These are phyloP conservation scores for Arachis stenosperma DNA, from an alignment of 306 rosid genomes.

Conservation along the genomic window DNA sequence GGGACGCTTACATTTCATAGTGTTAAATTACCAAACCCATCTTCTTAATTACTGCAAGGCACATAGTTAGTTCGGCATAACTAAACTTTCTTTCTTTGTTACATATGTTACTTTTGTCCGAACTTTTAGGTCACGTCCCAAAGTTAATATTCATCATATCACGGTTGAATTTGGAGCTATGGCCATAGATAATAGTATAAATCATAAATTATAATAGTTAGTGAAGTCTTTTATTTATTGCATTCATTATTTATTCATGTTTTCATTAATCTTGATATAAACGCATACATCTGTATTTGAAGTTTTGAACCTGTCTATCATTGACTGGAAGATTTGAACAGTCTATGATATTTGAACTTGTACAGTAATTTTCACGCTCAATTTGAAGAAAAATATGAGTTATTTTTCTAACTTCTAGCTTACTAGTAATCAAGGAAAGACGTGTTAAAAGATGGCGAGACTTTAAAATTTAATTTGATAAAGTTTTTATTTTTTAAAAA, in stretches of 20 bases:
- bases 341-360: background rate
- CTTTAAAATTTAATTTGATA: too few species aligned
- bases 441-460: background rate
- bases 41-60: background rate
- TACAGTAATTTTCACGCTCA: background rate
- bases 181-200: background rate
- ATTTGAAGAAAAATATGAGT: background rate
- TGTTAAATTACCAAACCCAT: slow-evolving; percentile 35
- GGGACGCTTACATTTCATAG: background rate
- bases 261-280: background rate
- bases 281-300: background rate
- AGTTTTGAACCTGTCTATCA: background rate
- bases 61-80: slow-evolving; percentile 18
- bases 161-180: slow-evolving; percentile 2
- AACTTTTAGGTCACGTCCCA: slow-evolving; percentile 22
- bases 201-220: background rate
- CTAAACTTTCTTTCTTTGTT: background rate
- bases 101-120: background rate
- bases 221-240: background rate
- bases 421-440: background rate
- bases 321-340: background rate
- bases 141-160: background rate
- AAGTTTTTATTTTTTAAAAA: too few species aligned
- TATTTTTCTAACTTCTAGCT: background rate
- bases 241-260: background rate